These are phyloP conservation scores for Delonix regia DNA, from an alignment of 306 rosid species.

Conservation along the genomic window DNA sequence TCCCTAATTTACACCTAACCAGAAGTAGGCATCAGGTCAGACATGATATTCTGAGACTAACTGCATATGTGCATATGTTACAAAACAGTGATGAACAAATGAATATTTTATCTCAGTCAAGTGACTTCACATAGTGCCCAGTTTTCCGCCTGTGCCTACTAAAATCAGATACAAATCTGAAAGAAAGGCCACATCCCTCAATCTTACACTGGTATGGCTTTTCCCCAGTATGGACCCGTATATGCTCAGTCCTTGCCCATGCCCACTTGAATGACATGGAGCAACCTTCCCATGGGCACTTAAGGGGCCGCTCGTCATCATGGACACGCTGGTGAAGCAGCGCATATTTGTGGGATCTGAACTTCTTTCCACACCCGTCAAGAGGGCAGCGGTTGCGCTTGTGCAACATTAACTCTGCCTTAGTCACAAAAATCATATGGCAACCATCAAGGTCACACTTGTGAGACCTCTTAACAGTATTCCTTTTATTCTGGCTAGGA, in stretches of 20 bases:
- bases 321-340: constrained; percentile 89
- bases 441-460: constrained; percentile 86
- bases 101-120: constrained; percentile 41
- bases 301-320: constrained; percentile 85
- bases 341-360: constrained; percentile 91
- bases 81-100: constrained; percentile 31
- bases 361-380: constrained; percentile 92
- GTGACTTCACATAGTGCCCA: constrained; percentile 71
- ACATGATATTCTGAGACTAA: constrained; percentile 35
- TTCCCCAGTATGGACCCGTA: constrained; percentile 96
- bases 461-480: constrained; percentile 47
- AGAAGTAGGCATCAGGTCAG: constrained; percentile 43
- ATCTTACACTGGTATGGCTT: constrained; percentile 88
- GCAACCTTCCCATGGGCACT: constrained; percentile 99
- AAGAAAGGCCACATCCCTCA: constrained; percentile 86
- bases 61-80: constrained; percentile 48
- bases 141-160: constrained; percentile 96
- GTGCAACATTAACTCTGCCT: constrained; percentile 72
- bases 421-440: constrained; percentile 73
- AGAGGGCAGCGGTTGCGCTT: constrained; percentile 83
- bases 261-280: constrained; percentile 98
- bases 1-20: constrained; percentile 57
- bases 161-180: constrained; percentile 91
- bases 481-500: constrained; percentile 50
- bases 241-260: constrained; percentile 98